Base-by-base conservation (phyloP, 1,284 basidiomycete genomes). In the Leucoagaricus sp. region DNA sequence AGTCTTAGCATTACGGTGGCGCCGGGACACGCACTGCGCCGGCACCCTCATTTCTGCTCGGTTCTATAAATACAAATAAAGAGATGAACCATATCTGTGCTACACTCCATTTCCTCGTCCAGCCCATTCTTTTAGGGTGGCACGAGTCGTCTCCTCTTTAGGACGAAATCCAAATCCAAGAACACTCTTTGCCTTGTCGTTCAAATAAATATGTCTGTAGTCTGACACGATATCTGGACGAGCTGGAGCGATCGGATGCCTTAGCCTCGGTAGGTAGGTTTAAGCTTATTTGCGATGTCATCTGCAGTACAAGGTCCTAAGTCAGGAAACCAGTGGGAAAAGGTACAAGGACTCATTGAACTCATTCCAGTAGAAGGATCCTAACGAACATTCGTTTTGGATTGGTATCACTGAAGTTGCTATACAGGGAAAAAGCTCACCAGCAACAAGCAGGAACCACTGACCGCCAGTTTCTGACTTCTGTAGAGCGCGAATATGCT, bases 391-490 rank as follows among this genome's bases (percentile, higher is more conserved):
- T n/a, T n/a, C n/a, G n/a, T n/a, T n/a, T n/a, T n/a, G n/a, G n/a
- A n/a, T n/a, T n/a, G n/a, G n/a, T n/a, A n/a, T n/a, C n/a, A n/a
- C 6, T 15, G 36, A 8, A 9, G 12, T 15, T n/a, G 31, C 12
- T 6, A 33, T 33, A 7, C 12, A 7, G 6, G 12, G 31, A 33
- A 33, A n/a, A 38, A 38, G 36, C 13, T 38, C 36, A 38, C 36
- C 36, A 9, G 36, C 36, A 4, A 4, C 17, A 10, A 38, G 36
- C 4, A 38, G 4, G 13, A 38, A 6, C 28, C 38, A 60, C 58
- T 73, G 65, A 2, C 68, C 68, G 1, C 67, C 69, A 0, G 71
- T 71, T 8, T 63, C 65, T 3, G 61, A 57, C 46, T 64, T 67
- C 53, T 68, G 62, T 8, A 72, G 44, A 1, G 67, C 65, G 3